Percentiles rank a stretch among this genome's conserved stretches.
phyloP scores from a whole-genome alignment of 23 red algal species.

The Agarophyton chilense region DNA sequence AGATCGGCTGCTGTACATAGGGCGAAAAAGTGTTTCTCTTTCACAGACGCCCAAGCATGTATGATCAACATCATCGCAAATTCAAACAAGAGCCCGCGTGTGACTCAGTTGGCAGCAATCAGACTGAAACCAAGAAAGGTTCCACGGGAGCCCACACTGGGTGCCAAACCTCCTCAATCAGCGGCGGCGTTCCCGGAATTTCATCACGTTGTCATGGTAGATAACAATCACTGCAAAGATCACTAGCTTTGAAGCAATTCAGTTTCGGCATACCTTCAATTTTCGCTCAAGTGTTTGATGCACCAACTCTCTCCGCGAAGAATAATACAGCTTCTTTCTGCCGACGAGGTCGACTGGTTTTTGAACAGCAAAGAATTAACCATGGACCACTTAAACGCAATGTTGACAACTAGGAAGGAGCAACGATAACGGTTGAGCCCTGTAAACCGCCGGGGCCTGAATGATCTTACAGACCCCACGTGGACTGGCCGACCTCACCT shows the following conservation, averaged over 20 bases:
- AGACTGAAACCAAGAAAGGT: neutral
- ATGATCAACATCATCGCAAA: slow-evolving; percentile 57
- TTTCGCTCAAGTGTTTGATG: neutral
- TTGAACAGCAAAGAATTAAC: neutral
- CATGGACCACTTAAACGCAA: neutral
- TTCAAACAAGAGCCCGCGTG: slow-evolving; percentile 12
- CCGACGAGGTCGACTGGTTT: neutral
- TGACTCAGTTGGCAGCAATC: neutral
- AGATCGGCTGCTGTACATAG: slow-evolving; percentile 62
- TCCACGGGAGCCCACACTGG: neutral
- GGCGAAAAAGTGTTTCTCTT: slow-evolving; percentile 71
- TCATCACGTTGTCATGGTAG: neutral
- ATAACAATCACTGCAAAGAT: neutral
- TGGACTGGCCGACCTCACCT: too few relatives aligned
- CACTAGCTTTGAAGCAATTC: neutral
- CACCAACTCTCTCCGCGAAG: neutral
- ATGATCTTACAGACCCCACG: too few relatives aligned
- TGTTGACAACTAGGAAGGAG: neutral
- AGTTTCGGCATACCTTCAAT: neutral
- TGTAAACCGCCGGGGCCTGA: too few relatives aligned
- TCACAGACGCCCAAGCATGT: slow-evolving; percentile 43
- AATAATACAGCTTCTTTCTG: neutral
- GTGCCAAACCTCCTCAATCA: too few relatives aligned
- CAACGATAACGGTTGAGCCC: too few relatives aligned
- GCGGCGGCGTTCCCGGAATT: neutral